Evolutionary conservation across 331 rosid species (phyloP).

Genomic region (Malus hybrid): DNA sequence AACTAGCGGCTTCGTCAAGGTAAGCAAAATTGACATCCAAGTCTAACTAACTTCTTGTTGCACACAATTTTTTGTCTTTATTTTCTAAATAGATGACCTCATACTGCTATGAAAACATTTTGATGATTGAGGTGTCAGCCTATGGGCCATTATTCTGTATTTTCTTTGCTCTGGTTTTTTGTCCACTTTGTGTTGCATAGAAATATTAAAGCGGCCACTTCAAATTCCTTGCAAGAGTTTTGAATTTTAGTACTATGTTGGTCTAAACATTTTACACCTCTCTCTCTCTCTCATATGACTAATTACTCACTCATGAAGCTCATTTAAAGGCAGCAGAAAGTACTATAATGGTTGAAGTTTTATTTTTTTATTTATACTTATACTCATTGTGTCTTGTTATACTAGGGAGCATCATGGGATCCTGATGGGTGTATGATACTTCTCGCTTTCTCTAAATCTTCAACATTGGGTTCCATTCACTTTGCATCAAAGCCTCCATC

Average conservation of each 20-base stretch:
- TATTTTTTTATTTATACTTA: conserved; percentile 1
- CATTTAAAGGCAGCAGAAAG: neutral
- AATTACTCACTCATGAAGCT: neutral
- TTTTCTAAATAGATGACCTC: neutral
- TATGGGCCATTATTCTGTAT: neutral
- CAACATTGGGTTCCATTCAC: conserved; percentile 86
- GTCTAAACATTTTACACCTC: neutral
- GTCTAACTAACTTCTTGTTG: neutral
- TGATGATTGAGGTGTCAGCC: neutral
- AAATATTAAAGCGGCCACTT: neutral
- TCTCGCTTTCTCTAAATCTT: conserved; percentile 78
- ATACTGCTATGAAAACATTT: neutral
- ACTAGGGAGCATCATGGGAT: conserved; percentile 93
- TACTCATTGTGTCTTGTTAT: conserved; percentile 6
- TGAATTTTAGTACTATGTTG: neutral
- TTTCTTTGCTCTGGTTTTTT: neutral
- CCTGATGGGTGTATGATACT: conserved; percentile 92
- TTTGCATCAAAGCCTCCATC: conserved; percentile 97
- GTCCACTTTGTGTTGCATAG: neutral
- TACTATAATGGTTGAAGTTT: neutral
- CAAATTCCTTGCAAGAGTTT: neutral
- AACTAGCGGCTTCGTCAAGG: conserved; percentile 82
- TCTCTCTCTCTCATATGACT: neutral
- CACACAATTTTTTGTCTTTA: neutral
- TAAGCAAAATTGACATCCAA: conserved; percentile 9